phyloP scores from a whole-genome alignment of 139 green algal genomes.

The Yamagishiella unicocca region DNA sequence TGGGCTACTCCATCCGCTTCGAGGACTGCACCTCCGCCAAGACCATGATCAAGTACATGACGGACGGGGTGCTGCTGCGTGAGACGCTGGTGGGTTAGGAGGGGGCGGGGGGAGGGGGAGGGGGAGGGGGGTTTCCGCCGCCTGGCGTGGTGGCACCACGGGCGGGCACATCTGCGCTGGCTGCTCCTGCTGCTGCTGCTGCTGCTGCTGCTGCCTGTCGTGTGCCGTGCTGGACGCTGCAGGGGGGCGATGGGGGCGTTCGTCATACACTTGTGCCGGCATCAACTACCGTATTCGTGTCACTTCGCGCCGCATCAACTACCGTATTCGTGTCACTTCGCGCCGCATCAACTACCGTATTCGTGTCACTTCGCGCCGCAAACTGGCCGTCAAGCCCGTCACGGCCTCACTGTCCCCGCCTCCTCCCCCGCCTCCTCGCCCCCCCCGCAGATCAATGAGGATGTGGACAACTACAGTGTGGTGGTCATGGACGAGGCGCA shows the following conservation, averaged over 20 bases:
- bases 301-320: no score
- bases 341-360: no score
- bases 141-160: no score
- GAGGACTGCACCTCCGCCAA: constrained; percentile 94
- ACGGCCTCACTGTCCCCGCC: background rate
- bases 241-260: background rate
- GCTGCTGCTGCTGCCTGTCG: no score
- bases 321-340: no score
- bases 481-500: constrained; percentile 86
- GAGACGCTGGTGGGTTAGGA: constrained; percentile 89
- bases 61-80: constrained; percentile 94
- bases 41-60: constrained; percentile 95
- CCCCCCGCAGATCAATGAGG: constrained; percentile 47
- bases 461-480: constrained; percentile 60
- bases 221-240: no score
- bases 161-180: no score
- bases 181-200: no score
- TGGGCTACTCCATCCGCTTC: constrained; percentile 98
- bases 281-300: no score
- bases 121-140: background rate
- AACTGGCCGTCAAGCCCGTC: no score
- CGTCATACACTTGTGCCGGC: no score
- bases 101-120: background rate
- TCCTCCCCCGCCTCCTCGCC: background rate
- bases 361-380: no score